phyloP scores from a whole-genome alignment of 2,329 filamentous ascomycete genomes.

The Scedosporium boydii region DNA sequence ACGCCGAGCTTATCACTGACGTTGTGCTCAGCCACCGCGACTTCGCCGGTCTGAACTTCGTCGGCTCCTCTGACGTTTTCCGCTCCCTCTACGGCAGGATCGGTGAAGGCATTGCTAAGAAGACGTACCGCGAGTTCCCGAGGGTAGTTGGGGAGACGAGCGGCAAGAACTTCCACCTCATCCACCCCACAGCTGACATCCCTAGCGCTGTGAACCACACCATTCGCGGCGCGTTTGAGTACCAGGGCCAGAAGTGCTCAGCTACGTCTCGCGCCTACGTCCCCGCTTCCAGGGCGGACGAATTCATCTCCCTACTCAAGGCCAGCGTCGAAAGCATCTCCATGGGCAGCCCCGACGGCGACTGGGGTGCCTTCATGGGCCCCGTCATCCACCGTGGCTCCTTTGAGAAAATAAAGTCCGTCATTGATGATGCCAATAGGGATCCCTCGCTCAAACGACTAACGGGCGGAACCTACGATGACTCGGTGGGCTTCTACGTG shows the following conservation, averaged over 20 bases:
- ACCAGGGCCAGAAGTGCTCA: conserved; percentile 42
- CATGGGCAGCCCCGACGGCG: conserved; percentile 19
- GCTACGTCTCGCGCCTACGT: conserved; percentile 45
- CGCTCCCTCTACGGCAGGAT: conserved; percentile 20
- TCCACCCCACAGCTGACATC: conserved; percentile 36
- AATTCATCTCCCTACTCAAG: conserved; percentile 16
- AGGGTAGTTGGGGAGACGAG: conserved; percentile 40
- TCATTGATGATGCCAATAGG: conserved; percentile 33
- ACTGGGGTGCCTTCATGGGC: conserved; percentile 30
- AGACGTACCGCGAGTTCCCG: conserved; percentile 27
- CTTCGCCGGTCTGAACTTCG: conserved; percentile 26
- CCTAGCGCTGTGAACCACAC: conserved; percentile 35
- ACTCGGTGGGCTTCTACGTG: conserved; percentile 32
- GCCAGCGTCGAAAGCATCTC: conserved; percentile 16
- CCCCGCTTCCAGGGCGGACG: conserved; percentile 31
- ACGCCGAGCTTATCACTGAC: conserved; percentile 25
- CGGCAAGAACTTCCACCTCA: conserved; percentile 43
- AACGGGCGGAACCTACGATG: conserved; percentile 33
- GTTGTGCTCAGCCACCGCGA: conserved; percentile 22
- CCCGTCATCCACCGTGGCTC: conserved; percentile 38
- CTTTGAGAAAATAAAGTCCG: conserved; percentile 32
- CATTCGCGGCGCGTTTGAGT: conserved; percentile 39
- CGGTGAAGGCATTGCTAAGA: conserved; percentile 14
- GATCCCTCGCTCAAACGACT: conserved; percentile 33
- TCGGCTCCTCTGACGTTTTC: conserved; percentile 29